Conservation (phyloP, 495 filamentous ascomycete genomes). For the Beverwykella pulmonaria region DNA sequence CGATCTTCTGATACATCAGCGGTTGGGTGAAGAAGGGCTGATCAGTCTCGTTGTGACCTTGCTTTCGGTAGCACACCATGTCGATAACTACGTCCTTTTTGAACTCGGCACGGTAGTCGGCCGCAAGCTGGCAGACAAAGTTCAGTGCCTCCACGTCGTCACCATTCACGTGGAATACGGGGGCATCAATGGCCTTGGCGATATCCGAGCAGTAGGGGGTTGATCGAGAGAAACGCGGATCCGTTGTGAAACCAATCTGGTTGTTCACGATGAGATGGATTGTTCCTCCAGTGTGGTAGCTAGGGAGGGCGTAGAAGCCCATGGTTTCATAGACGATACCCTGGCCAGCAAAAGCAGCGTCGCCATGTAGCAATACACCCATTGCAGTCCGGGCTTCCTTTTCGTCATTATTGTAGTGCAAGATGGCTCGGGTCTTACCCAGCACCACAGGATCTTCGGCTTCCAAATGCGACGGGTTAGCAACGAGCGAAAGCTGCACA, state of each 20-base stretch:
- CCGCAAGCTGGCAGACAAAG: conserved; percentile 94
- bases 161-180: conserved; percentile 98
- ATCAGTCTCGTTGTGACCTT: conserved; percentile 99
- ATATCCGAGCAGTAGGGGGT: conserved; percentile 99
- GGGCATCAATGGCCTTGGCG: conserved; percentile 96
- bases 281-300: conserved; percentile 95
- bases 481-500: conserved; percentile 95
- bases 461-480: conserved; percentile 98
- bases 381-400: conserved; percentile 83
- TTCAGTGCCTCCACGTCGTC: conserved; percentile 98
- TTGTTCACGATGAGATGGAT: conserved; percentile 99
- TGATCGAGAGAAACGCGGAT: conserved; percentile 93
- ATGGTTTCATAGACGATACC: conserved; percentile 98
- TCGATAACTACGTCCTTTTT: conserved; percentile 97
- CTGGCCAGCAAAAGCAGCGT: conserved; percentile 94
- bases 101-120: conserved; percentile 97
- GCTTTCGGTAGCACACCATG: conserved; percentile 97
- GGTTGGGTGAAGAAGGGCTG: conserved; percentile 99
- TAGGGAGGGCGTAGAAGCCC: conserved; percentile 92
- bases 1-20: conserved; percentile 97
- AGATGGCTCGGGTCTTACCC: conserved; percentile 94
- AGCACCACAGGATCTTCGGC: conserved; percentile 97
- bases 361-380: conserved; percentile 93
- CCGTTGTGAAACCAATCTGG: conserved; percentile 99
- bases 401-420: conserved; percentile 99